These are phyloP conservation scores for Monosporozyma unispora DNA, from an alignment of 805 yeast species.

Conservation along the genomic window DNA sequence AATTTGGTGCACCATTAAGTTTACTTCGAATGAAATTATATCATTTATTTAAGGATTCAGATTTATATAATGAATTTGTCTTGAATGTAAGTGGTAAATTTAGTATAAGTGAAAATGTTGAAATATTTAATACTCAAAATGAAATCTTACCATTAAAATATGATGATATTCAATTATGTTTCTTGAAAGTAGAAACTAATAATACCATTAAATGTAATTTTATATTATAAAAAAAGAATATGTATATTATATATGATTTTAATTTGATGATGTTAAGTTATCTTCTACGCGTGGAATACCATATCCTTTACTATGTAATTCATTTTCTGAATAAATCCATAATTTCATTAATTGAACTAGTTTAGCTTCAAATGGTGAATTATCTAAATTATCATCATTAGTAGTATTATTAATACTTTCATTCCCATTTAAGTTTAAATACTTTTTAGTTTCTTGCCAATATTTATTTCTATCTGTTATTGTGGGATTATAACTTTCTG, in stretches of 20 bases:
- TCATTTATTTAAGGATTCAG: slow-evolving; percentile 42
- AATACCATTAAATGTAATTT: slow-evolving; percentile 33
- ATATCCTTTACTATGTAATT: slow-evolving; percentile 33
- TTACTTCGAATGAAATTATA: slow-evolving; percentile 52
- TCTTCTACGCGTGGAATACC: slow-evolving; percentile 30
- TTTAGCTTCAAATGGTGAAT: slow-evolving; percentile 20
- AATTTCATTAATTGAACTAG: slow-evolving; percentile 48
- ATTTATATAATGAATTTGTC: slow-evolving; percentile 21
- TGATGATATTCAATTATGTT: slow-evolving; percentile 42
- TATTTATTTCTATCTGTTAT: slow-evolving; percentile 1
- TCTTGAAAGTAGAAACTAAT: slow-evolving; percentile 48
- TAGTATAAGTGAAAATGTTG: slow-evolving; percentile 30
- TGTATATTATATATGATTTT: neutral
- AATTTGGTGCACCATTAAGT: slow-evolving; percentile 57
- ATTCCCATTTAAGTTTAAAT: neutral
- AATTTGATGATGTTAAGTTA: neutral
- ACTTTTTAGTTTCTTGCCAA: slow-evolving; percentile 4
- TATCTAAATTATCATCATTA: neutral
- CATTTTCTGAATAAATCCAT: slow-evolving; percentile 58
- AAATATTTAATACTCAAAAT: slow-evolving; percentile 29
- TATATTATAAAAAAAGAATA: neutral
- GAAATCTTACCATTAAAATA: slow-evolving; percentile 23
- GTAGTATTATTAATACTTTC: neutral
- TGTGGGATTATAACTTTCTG: neutral
- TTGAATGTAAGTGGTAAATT: slow-evolving; percentile 10